phyloP scores from a whole-genome alignment of 2,329 filamentous ascomycete species.

The Bertia moriformis region DNA sequence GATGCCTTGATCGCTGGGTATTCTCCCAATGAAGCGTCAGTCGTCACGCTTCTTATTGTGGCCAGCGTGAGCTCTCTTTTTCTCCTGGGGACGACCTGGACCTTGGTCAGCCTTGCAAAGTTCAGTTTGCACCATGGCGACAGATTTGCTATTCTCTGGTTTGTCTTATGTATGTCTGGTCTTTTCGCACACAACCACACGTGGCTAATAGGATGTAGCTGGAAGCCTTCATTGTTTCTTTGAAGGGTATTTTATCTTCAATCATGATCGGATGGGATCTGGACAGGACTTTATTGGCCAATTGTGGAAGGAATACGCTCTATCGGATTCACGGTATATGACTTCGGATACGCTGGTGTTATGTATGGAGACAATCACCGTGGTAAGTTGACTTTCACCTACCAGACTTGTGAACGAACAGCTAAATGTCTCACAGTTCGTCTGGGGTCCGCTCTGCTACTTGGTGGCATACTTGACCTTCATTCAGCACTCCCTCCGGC shows the following conservation, averaged over 20 bases:
- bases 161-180: constrained; percentile 31
- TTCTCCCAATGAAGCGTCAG: constrained; percentile 23
- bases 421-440: constrained; percentile 19
- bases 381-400: constrained; percentile 30
- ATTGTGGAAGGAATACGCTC: constrained; percentile 83
- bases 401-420: not conserved
- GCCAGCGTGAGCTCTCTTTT: constrained; percentile 20
- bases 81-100: constrained; percentile 17
- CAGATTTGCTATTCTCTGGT: constrained; percentile 33
- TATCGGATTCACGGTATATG: constrained; percentile 77
- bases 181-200: not conserved
- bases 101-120: constrained; percentile 14
- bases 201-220: no score
- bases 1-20: constrained; percentile 27
- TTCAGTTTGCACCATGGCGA: constrained; percentile 20
- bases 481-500: constrained; percentile 35
- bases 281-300: constrained; percentile 66
- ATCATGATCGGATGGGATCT: constrained; percentile 50
- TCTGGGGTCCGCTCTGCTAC: constrained; percentile 49
- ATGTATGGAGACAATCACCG: constrained; percentile 75
- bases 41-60: constrained; percentile 19
- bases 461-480: constrained; percentile 37
- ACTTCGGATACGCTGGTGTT: constrained; percentile 70
- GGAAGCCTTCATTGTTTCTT: constrained; percentile 67
- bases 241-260: constrained; percentile 69